Evolutionary conservation across 2,329 filamentous ascomycete genomes (phyloP).

Genomic region (Fusarium avenaceum): DNA sequence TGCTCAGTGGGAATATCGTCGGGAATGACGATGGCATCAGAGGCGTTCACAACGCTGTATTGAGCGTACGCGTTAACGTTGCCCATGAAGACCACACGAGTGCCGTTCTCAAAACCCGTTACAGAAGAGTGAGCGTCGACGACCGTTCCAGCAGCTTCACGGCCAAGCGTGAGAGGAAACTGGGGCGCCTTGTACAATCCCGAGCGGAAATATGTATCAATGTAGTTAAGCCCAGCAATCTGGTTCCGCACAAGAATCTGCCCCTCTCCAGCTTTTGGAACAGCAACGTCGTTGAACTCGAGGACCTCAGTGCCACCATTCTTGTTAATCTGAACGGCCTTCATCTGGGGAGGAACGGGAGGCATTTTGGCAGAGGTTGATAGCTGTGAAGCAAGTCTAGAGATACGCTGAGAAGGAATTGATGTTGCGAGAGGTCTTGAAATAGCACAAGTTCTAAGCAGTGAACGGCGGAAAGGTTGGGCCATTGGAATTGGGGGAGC

Average conservation of each 20-base stretch:
- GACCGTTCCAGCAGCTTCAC: constrained; percentile 81
- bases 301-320: constrained; percentile 78
- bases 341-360: constrained; percentile 78
- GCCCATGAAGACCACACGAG: constrained; percentile 79
- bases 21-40: constrained; percentile 73
- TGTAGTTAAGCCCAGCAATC: constrained; percentile 86
- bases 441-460: constrained; percentile 32
- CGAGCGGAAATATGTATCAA: constrained; percentile 90
- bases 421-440: constrained; percentile 6
- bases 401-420: constrained; percentile 24
- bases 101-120: constrained; percentile 71
- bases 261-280: constrained; percentile 76
- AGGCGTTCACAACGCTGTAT: constrained; percentile 67
- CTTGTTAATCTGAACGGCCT: constrained; percentile 74
- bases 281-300: constrained; percentile 75
- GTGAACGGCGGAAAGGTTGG: constrained; percentile 37
- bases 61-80: constrained; percentile 65
- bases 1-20: constrained; percentile 69
- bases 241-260: constrained; percentile 86
- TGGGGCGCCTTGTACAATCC: constrained; percentile 79
- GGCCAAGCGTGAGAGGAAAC: constrained; percentile 82
- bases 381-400: constrained; percentile 17
- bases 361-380: constrained; percentile 69
- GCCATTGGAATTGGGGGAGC: constrained; percentile 26
- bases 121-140: constrained; percentile 69